Conservation (phyloP, 306 rosid species). For the Mucuna pruriens region DNA sequence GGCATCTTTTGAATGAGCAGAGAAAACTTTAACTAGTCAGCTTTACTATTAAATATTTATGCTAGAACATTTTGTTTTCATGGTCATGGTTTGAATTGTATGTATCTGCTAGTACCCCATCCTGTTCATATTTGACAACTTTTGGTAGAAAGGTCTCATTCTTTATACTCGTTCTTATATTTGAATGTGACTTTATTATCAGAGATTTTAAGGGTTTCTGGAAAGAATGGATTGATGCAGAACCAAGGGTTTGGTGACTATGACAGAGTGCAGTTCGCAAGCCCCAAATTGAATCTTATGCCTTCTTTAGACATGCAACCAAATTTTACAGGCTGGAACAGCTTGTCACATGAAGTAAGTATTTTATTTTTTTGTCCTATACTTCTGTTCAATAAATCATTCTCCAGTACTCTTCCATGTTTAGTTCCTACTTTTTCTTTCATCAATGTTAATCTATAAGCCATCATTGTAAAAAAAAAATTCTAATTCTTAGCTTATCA, state of each 20-base stretch:
- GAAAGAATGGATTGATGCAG: slow-evolving; percentile 57
- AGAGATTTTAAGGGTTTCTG: slow-evolving; percentile 62
- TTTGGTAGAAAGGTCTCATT: not conserved
- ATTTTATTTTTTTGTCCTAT: not conserved
- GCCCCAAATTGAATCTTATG: slow-evolving; percentile 40
- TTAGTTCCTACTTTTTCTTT: slow-evolving; percentile 7
- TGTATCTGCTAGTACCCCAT: not conserved
- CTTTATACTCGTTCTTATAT: slow-evolving; percentile 23
- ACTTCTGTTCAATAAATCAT: not conserved
- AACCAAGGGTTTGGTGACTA: slow-evolving; percentile 52
- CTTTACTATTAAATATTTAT: not conserved
- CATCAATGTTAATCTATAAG: not conserved
- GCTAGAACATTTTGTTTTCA: not conserved
- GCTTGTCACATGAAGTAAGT: slow-evolving; percentile 55
- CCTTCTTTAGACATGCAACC: slow-evolving; percentile 47
- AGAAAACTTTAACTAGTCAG: slow-evolving; percentile 29
- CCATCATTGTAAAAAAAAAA: not conserved
- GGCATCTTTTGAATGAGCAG: not conserved
- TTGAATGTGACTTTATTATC: slow-evolving; percentile 20
- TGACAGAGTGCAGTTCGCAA: slow-evolving; percentile 52
- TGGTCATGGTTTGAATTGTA: not conserved
- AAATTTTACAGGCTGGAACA: slow-evolving; percentile 59
- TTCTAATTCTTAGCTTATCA: not conserved
- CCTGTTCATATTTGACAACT: not conserved
- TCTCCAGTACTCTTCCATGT: not conserved